Conservation (phyloP, 495 filamentous ascomycete genomes). For the Melanomma pulvis-pyrius region DNA sequence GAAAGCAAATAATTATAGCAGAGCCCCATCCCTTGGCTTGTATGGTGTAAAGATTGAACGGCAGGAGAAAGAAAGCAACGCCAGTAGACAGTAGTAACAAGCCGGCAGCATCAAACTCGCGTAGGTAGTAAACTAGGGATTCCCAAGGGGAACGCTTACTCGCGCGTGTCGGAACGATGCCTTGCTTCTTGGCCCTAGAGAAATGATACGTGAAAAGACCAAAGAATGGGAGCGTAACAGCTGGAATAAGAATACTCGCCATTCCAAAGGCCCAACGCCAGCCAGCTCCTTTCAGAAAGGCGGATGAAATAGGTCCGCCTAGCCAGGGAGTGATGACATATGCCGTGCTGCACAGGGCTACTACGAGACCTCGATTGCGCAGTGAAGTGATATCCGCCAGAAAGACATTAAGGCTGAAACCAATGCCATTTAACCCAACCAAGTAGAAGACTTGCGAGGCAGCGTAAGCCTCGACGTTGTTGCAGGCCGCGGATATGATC, state of each 20-base stretch:
- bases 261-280: constrained; percentile 44
- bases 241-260: constrained; percentile 39
- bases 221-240: constrained; percentile 33
- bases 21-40: constrained; percentile 54
- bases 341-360: constrained; percentile 29
- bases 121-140: constrained; percentile 56
- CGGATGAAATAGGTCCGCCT: constrained; percentile 8
- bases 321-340: constrained; percentile 36
- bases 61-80: constrained; percentile 64
- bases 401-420: constrained; percentile 29
- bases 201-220: constrained; percentile 26
- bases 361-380: constrained; percentile 32
- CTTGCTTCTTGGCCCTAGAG: constrained; percentile 43
- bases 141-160: constrained; percentile 54
- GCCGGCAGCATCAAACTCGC: constrained; percentile 67
- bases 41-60: constrained; percentile 58
- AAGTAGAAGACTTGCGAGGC: constrained; percentile 58
- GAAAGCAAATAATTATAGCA: constrained; percentile 57
- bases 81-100: constrained; percentile 61
- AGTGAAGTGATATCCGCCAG: constrained; percentile 38
- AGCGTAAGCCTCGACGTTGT: constrained; percentile 52
- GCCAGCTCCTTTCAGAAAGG: constrained; percentile 20
- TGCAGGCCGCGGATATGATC: constrained; percentile 54
- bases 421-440: constrained; percentile 45
- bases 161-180: constrained; percentile 49